Percentiles rank a stretch among this genome's conserved stretches.
phyloP scores from a whole-genome alignment of 2,329 filamentous ascomycete species.

The Monosporascus ibericus region DNA sequence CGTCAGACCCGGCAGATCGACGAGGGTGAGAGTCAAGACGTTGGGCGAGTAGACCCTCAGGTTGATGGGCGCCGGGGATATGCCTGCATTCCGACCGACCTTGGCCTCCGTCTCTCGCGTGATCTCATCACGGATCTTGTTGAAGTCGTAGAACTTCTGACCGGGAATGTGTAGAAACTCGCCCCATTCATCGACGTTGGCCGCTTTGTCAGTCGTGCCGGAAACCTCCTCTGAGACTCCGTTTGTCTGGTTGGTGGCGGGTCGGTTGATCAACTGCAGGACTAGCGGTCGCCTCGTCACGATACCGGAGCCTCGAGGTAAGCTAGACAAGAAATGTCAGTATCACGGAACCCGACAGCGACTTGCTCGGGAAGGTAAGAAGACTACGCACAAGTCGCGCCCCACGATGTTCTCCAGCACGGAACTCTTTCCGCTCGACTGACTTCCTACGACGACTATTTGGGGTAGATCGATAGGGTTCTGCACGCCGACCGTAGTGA shows the following conservation, averaged over 20 bases:
- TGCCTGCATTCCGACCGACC: conserved; percentile 92
- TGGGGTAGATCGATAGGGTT: conserved; percentile 98
- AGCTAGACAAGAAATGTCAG: conserved; percentile 42
- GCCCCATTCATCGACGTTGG: conserved; percentile 94
- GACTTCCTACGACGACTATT: conserved; percentile 95
- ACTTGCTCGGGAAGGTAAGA: conserved; percentile 7
- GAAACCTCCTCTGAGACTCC: conserved; percentile 63
- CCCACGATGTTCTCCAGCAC: conserved; percentile 98
- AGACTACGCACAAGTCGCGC: conserved; percentile 80
- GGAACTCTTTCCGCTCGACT: conserved; percentile 98
- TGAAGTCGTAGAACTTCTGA: conserved; percentile 96
- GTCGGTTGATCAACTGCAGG: conserved; percentile 93
- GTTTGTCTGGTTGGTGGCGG: conserved; percentile 59
- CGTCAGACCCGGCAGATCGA: conserved; percentile 92
- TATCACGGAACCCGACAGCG: not conserved
- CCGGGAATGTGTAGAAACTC: conserved; percentile 97
- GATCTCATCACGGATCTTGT: conserved; percentile 97
- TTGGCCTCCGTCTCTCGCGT: conserved; percentile 93
- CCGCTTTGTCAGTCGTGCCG: conserved; percentile 70
- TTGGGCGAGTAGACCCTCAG: conserved; percentile 97
- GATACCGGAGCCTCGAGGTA: conserved; percentile 95
- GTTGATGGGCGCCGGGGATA: conserved; percentile 95
- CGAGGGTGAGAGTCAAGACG: conserved; percentile 90
- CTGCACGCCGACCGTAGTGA: conserved; percentile 95
- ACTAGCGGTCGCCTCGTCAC: conserved; percentile 94